These are phyloP conservation scores for Citrus sp. DNA, from an alignment of 345 rosid species.

Conservation along the genomic window DNA sequence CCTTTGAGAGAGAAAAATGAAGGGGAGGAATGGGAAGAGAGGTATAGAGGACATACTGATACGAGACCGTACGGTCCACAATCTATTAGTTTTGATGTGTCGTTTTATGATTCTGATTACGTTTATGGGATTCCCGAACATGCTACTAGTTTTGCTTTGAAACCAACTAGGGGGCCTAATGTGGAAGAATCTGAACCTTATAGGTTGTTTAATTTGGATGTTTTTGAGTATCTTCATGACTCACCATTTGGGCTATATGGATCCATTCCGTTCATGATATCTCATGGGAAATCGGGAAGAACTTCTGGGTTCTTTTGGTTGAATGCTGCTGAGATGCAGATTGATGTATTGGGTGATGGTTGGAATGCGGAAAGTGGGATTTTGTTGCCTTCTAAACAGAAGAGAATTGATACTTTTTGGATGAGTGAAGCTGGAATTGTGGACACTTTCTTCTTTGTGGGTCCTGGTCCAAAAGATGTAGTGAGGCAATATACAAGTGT, in stretches of 20 bases:
- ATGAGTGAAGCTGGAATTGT: slow-evolving; percentile 99
- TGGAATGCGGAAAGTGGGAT: slow-evolving; percentile 86
- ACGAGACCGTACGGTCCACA: slow-evolving; percentile 86
- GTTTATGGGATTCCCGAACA: slow-evolving; percentile 93
- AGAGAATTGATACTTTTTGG: slow-evolving; percentile 83
- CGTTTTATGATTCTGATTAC: slow-evolving; percentile 80
- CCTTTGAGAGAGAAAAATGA: slow-evolving; percentile 64
- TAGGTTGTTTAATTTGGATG: slow-evolving; percentile 86
- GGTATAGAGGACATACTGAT: slow-evolving; percentile 72
- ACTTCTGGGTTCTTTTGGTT: slow-evolving; percentile 91
- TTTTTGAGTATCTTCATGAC: slow-evolving; percentile 81
- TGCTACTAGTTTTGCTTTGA: slow-evolving; percentile 81
- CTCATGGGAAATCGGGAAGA: slow-evolving; percentile 73
- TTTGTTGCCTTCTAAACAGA: slow-evolving; percentile 52
- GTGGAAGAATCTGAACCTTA: slow-evolving; percentile 88
- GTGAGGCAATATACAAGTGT: slow-evolving; percentile 77
- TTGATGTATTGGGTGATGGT: slow-evolving; percentile 83
- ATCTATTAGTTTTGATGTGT: slow-evolving; percentile 90
- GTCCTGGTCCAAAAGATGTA: slow-evolving; percentile 88
- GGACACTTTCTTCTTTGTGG: slow-evolving; percentile 87
- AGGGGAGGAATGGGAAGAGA: slow-evolving; percentile 91
- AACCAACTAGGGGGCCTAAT: slow-evolving; percentile 88
- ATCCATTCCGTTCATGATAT: slow-evolving; percentile 87
- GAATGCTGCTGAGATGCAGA: slow-evolving; percentile 99
- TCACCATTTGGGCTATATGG: slow-evolving; percentile 98